Evolutionary conservation across 2,329 filamentous ascomycete genomes (phyloP).

Genomic region (Paecilomyces niveus): DNA sequence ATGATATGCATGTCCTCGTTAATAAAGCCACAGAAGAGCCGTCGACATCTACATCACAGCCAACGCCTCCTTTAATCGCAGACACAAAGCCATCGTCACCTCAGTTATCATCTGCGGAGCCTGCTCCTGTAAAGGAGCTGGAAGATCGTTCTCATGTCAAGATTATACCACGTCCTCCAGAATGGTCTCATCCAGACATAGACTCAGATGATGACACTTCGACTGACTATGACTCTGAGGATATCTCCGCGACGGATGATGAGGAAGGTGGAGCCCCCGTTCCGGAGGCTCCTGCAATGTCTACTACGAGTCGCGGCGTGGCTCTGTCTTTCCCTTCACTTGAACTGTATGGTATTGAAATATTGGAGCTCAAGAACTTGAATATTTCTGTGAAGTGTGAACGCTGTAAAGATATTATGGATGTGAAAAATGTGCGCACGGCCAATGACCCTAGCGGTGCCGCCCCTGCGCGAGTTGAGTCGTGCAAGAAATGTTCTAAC

Average conservation of each 20-base stretch:
- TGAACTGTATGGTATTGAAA: constrained; percentile 69
- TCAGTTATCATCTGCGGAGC: constrained; percentile 9
- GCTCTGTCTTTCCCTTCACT: constrained; percentile 70
- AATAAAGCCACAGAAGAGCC: constrained; percentile 42
- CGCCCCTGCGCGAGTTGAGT: constrained; percentile 37
- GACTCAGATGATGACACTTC: constrained; percentile 31
- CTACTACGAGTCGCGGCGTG: constrained; percentile 57
- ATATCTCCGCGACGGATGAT: constrained; percentile 37
- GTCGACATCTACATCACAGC: constrained; percentile 4
- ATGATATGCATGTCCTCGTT: constrained; percentile 62
- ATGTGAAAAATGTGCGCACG: constrained; percentile 60
- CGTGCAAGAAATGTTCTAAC: constrained; percentile 50
- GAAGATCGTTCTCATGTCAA: constrained; percentile 59
- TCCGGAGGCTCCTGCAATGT: constrained; percentile 29
- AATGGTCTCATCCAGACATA: constrained; percentile 52
- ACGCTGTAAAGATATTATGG: constrained; percentile 67
- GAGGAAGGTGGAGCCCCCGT: constrained; percentile 32
- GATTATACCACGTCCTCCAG: constrained; percentile 67
- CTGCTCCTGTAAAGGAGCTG: constrained; percentile 4
- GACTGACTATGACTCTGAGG: constrained; percentile 40
- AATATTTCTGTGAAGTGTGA: constrained; percentile 69
- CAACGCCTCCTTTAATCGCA: constrained; percentile 1
- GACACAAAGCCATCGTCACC: constrained; percentile 10
- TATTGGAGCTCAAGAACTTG: constrained; percentile 62
- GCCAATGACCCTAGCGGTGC: constrained; percentile 35